Evolutionary conservation across 75 land plant genomes (phyloP), one percentile per base, ranked within the genome.

Genomic region (Sequoia sempervirens): DNA sequence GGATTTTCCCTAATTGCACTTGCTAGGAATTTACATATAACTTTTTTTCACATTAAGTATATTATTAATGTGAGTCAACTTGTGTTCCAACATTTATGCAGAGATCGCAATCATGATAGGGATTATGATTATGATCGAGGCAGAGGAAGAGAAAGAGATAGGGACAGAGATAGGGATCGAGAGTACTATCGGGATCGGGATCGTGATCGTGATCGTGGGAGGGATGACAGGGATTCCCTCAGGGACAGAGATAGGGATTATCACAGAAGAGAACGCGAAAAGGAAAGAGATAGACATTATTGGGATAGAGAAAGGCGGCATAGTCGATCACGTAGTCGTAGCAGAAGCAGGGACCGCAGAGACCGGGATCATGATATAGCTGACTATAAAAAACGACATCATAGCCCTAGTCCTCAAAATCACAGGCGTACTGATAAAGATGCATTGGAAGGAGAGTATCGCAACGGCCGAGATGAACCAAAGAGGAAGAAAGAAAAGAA

Each of bases 371-470:
- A 89, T 41, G 89, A 85, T 26, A 86, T 87, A 50, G 28, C 69
- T 80, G 96, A 94, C 4, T 81, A 92, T 45, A 91, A 91, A 69
- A 93, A 88, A 89, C 92, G 96, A 88, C 91, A 92, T 75, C 85
- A 82, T 54, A 95, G 92, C 43, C 28, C 84, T 64, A 94, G 95
- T 82, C 82, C 83, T 28, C 89, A 88, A 73, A 90, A 90, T 32
- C 84, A 89, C 64, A 90, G 93, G 56, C 89, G 87, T 13, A 30
- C 26, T 30, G 83, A 73, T 43, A 85, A 87, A 79, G 90, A 87
- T 84, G 82, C 79, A 32, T 92, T 88, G 37, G 92, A 84, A 47
- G 82, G 87, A 61, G 99, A 93, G 75, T 92, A 89, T 85, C 86
- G 86, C 17, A 81, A 32, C 40, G 83, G 47, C 18, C 69, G 85